A percentile compares a stretch with the other conserved stretches of the same genome.
phyloP scores from a whole-genome alignment of 2,329 filamentous ascomycete species.

The Aspergillus brunneoviolaceus region DNA sequence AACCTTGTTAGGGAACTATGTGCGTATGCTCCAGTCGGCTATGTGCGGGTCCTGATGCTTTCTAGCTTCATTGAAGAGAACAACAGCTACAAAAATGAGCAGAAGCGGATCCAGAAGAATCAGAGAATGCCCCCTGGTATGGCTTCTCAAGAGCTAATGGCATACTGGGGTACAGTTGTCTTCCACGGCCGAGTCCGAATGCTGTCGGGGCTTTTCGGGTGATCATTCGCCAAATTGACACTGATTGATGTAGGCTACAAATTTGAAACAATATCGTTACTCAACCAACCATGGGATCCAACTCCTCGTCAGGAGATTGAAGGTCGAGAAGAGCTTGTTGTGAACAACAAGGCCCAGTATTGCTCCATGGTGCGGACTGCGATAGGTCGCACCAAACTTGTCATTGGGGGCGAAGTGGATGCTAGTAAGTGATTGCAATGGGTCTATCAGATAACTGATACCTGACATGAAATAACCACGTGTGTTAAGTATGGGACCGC shows the following conservation, averaged over 20 bases:
- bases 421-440: conserved; percentile 58
- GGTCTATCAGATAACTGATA: background rate
- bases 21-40: conserved; percentile 31
- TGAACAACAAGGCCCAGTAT: conserved; percentile 91
- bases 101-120: conserved; percentile 58
- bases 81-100: conserved; percentile 67
- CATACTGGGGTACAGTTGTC: conserved; percentile 72
- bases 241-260: conserved; percentile 71
- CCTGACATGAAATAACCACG: conserved; percentile 3
- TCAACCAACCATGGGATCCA: conserved; percentile 72
- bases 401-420: conserved; percentile 93
- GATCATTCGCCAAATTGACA: background rate
- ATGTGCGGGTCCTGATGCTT: conserved; percentile 13
- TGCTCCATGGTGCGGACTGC: conserved; percentile 90
- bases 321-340: conserved; percentile 64
- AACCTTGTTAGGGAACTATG: conserved; percentile 53
- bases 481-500: conserved; percentile 69
- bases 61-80: conserved; percentile 89
- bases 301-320: conserved; percentile 77
- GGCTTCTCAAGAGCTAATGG: conserved; percentile 76
- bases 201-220: background rate
- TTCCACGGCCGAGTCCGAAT: background rate
- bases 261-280: conserved; percentile 81
- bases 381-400: conserved; percentile 70
- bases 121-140: conserved; percentile 52